Conservation (phyloP, 1,139 yeast species). For the Geotrichum carabidarum region DNA sequence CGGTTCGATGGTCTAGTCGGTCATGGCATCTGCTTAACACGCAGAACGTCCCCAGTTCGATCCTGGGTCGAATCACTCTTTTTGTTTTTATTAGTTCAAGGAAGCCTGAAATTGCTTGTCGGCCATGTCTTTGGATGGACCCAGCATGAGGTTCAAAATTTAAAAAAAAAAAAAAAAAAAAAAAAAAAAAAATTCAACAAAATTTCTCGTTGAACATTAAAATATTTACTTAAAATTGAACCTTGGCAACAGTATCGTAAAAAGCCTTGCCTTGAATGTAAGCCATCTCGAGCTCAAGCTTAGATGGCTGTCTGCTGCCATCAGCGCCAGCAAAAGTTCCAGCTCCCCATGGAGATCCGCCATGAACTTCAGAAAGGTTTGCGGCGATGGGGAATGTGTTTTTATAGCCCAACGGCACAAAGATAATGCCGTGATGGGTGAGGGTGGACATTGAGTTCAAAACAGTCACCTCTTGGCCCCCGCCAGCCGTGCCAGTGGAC, state of each 20-base stretch:
- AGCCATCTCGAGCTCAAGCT: constrained; percentile 62
- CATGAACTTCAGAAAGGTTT: constrained; percentile 65
- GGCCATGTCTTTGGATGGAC: too few relatives aligned
- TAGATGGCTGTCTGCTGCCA: constrained; percentile 70
- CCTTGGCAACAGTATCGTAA: constrained; percentile 43
- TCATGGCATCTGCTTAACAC: constrained; percentile 99
- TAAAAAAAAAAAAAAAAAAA: too few relatives aligned
- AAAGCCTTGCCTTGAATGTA: constrained; percentile 59
- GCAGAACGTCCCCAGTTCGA: constrained; percentile 99
- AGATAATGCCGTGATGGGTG: constrained; percentile 65
- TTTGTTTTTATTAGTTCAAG: too few relatives aligned
- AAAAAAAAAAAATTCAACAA: too few relatives aligned
- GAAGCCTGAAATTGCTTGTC: too few relatives aligned
- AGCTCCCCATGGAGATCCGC: constrained; percentile 88
- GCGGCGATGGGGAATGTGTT: constrained; percentile 54
- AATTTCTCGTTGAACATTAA: background rate
- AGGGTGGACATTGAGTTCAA: constrained; percentile 61
- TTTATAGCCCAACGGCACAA: constrained; percentile 74
- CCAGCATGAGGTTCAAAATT: too few relatives aligned
- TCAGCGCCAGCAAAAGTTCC: constrained; percentile 75
- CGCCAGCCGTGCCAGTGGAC: constrained; percentile 78
- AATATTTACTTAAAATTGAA: constrained; percentile 26
- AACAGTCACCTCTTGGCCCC: constrained; percentile 74
- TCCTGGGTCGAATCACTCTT: constrained; percentile 91
- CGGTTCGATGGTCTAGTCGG: constrained; percentile 94